These are phyloP conservation scores for Peronospora belbahrii DNA, from an alignment of 352 stramenopile genomes.

Conservation along the genomic window DNA sequence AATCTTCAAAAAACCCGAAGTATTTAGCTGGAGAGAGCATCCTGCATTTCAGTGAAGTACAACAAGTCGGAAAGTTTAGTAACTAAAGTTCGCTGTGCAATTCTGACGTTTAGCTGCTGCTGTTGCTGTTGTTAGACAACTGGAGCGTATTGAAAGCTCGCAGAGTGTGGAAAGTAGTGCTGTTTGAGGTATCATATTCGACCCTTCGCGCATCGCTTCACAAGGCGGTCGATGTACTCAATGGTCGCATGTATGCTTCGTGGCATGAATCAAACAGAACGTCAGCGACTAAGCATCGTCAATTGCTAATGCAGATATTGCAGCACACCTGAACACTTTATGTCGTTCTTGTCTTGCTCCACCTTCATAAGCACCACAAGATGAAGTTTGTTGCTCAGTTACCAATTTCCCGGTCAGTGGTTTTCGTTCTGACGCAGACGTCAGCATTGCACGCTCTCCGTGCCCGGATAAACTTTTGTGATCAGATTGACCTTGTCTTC, in stretches of 20 bases:
- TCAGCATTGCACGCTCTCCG: constrained; percentile 39
- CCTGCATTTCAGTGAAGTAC: too few relatives aligned
- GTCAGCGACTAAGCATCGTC: too few relatives aligned
- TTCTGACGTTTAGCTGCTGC: too few relatives aligned
- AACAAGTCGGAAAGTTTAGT: neutral
- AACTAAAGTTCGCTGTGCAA: constrained; percentile 19
- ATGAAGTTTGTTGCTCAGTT: constrained; percentile 58
- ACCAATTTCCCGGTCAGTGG: constrained; percentile 50
- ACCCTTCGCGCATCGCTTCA: constrained; percentile 85
- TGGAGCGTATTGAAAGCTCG: constrained; percentile 69
- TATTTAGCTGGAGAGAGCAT: too few relatives aligned
- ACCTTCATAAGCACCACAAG: constrained; percentile 78
- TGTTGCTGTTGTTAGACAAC: constrained; percentile 44
- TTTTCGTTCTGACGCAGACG: constrained; percentile 39
- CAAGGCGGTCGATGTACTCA: constrained; percentile 87
- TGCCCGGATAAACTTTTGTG: constrained; percentile 41
- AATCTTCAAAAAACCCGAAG: neutral
- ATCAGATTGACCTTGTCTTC: constrained; percentile 56
- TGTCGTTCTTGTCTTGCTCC: constrained; percentile 81
- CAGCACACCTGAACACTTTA: constrained; percentile 61
- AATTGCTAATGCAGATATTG: constrained; percentile 75
- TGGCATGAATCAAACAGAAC: too few relatives aligned
- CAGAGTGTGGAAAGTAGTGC: constrained; percentile 64
- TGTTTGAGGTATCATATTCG: constrained; percentile 86
- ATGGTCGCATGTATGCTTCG: too few relatives aligned